phyloP scores from a whole-genome alignment of 768 basidiomycete genomes.

The Clavaria fumosa region DNA sequence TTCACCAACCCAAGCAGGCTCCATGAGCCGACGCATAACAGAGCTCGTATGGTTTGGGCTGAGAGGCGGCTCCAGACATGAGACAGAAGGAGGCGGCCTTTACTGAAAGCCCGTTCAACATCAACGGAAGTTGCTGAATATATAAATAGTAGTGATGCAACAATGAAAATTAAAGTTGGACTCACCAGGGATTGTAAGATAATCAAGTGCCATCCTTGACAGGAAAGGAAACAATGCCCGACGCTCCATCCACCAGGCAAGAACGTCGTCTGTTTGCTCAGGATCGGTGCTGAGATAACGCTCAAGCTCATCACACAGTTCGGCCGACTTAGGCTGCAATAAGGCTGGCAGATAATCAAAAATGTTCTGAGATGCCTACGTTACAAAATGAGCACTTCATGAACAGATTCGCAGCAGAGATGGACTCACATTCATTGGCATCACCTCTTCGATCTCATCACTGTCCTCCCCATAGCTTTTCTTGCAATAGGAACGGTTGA shows the following conservation, averaged over 20 bases:
- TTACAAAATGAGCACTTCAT: background rate
- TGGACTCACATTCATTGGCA: too few species aligned
- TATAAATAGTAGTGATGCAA: background rate
- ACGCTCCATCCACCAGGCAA: conserved; percentile 7
- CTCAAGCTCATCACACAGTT: conserved; percentile 7
- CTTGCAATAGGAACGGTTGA: conserved; percentile 2
- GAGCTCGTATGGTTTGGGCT: conserved; percentile 12
- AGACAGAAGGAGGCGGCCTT: background rate
- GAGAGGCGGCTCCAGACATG: conserved; percentile 15
- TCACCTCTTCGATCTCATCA: too few species aligned
- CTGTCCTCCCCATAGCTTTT: too few species aligned
- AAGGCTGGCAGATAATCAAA: conserved; percentile 7
- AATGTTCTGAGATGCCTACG: conserved; percentile 6
- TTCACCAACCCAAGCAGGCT: conserved; percentile 14
- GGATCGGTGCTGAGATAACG: conserved; percentile 8
- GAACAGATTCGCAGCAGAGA: too few species aligned
- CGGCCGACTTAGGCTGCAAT: conserved; percentile 3
- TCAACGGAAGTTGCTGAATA: background rate
- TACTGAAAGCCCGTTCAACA: background rate
- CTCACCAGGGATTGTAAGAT: background rate
- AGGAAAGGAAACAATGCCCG: conserved; percentile 8
- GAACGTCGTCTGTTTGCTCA: conserved; percentile 5
- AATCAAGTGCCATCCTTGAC: background rate
- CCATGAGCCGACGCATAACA: conserved; percentile 23
- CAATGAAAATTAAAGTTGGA: background rate